phyloP scores from a whole-genome alignment of 176 grass and related monocot genomes.

The Avena insularis region DNA sequence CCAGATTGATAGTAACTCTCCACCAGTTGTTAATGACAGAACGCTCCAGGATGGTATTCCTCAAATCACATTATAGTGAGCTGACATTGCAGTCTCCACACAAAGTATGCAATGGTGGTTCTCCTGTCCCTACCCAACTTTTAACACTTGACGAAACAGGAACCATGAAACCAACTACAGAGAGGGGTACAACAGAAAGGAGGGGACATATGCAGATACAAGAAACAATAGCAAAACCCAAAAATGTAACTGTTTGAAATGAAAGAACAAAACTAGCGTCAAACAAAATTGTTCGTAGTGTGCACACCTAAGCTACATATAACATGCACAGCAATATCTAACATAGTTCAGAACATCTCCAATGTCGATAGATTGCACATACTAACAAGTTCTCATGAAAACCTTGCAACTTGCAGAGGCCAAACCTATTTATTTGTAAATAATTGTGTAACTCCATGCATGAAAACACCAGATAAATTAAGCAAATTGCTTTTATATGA shows the following conservation, averaged over 20 bases:
- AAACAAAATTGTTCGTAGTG: neutral
- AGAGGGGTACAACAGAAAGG: neutral
- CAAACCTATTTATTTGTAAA: neutral
- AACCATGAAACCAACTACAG: conserved; percentile 24
- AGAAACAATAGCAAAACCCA: neutral
- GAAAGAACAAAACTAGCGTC: neutral
- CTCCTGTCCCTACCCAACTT: conserved; percentile 45
- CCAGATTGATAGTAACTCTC: conserved; percentile 40
- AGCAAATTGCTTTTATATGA: conserved; percentile 28
- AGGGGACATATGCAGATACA: neutral
- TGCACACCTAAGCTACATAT: neutral
- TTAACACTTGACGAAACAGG: conserved; percentile 24
- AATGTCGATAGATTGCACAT: neutral
- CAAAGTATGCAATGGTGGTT: conserved; percentile 40
- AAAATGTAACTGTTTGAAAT: neutral
- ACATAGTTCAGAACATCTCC: neutral
- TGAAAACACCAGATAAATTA: conserved; percentile 7
- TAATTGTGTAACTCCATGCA: neutral
- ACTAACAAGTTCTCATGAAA: conserved; percentile 17
- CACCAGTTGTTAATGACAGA: conserved; percentile 39
- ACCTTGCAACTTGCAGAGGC: neutral
- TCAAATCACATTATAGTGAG: conserved; percentile 45
- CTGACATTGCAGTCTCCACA: conserved; percentile 27
- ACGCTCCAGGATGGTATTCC: conserved; percentile 31
- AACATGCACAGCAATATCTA: neutral